Base-by-base conservation (phyloP, 306 rosid genomes). In the Styphnolobium japonicum region DNA sequence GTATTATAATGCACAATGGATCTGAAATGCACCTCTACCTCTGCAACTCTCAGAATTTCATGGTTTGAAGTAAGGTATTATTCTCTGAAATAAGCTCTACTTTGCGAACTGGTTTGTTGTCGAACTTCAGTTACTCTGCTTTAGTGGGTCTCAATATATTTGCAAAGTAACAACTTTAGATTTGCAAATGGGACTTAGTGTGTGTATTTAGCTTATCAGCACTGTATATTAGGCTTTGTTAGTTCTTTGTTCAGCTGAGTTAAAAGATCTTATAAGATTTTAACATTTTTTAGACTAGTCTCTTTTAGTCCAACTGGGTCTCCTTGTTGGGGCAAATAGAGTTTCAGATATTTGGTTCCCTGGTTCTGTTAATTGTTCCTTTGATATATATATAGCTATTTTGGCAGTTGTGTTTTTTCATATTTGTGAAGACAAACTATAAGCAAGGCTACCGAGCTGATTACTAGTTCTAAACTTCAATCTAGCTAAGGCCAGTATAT, bases 31-130 rank as follows among this genome's bases (percentile, higher is more conserved):
- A 79, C 71, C 78, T 53, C 74, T 73, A 66, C 34, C 73, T 77
- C 92, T 85, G 92, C 85, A 57, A 67, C 65, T 86, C 88, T 81
- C 91, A 82, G 86, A 87, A 86, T 85, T 89, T 87, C 84, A 87
- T 82, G 90, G 79, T 53, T 77, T 82, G 84, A 76, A 71, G 63
- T 67, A 73, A 82, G 80, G 83, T 79, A 78, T 66, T 78, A 46
- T 70, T 87, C 79, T 72, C 77, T 65, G 53, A 61, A 70, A 65
- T 78, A 64, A 67, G 63, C 80, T 85, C 58, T 66, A 63, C 52
- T 71, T 75, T 58, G 79, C 85, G 49, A 81, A 67, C 73, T 86
- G 77, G 73, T 85, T 69, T 78, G 45, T 42, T 65, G 6, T 76
- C 33, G 51, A 69, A 31, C 80, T 77, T 68, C 53, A n/a, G n/a